Percentiles rank a stretch among this genome's conserved stretches.
Conservation (phyloP, 805 yeast species). For the Yamadazyma laniorum region DNA sequence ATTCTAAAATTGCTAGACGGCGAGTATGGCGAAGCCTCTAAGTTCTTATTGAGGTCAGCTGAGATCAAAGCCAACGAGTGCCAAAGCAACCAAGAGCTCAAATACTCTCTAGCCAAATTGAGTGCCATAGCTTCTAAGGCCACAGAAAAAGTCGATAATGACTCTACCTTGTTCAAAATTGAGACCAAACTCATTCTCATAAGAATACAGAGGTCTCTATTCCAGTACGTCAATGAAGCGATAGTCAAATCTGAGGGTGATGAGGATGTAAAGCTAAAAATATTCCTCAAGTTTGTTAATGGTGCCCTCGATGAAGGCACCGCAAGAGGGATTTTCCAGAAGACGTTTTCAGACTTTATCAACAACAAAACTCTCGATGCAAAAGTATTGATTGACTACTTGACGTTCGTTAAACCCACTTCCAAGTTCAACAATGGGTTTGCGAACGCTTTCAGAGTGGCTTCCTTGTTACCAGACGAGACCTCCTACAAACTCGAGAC, state of each 20-base stretch:
- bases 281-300: slow-evolving; percentile 19
- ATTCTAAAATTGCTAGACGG: slow-evolving; percentile 57
- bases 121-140: slow-evolving; percentile 46
- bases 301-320: slow-evolving; percentile 12
- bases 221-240: slow-evolving; percentile 14
- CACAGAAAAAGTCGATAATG: slow-evolving; percentile 10
- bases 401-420: slow-evolving; percentile 44
- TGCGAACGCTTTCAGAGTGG: slow-evolving; percentile 49
- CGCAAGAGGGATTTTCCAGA: slow-evolving; percentile 18
- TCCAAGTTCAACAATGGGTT: slow-evolving; percentile 20
- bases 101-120: slow-evolving; percentile 71
- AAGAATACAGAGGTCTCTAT: slow-evolving; percentile 47
- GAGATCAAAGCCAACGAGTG: slow-evolving; percentile 35
- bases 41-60: slow-evolving; percentile 42
- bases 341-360: slow-evolving; percentile 28
- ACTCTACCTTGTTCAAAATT: slow-evolving; percentile 39
- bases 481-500: slow-evolving; percentile 19
- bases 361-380: slow-evolving; percentile 39
- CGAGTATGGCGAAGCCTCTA: slow-evolving; percentile 50
- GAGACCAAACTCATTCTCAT: slow-evolving; percentile 49
- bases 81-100: slow-evolving; percentile 49
- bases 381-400: slow-evolving; percentile 50
- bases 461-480: slow-evolving; percentile 40
- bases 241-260: slow-evolving; percentile 8
- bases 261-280: slow-evolving; percentile 10